These are phyloP conservation scores for Silene latifolia DNA, from an alignment of 148 eudicot species.

Conservation along the genomic window DNA sequence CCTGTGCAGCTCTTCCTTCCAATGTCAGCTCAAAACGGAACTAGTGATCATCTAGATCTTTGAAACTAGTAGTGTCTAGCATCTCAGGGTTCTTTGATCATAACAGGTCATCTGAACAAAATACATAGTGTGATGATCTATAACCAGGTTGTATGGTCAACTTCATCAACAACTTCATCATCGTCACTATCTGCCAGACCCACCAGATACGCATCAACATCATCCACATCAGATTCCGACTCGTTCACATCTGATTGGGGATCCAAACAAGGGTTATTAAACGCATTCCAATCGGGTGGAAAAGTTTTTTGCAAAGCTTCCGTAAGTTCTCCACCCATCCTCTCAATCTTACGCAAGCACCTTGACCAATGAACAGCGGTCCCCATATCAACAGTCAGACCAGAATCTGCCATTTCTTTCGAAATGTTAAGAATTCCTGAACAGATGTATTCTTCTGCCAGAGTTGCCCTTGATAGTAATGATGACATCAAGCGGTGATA, in stretches of 20 bases:
- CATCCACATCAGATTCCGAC: slow-evolving; percentile 29
- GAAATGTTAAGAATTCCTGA: slow-evolving; percentile 59
- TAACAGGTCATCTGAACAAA: neutral
- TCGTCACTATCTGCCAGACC: slow-evolving; percentile 30
- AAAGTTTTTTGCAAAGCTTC: slow-evolving; percentile 93
- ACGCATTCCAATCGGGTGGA: slow-evolving; percentile 90
- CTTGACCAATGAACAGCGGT: slow-evolving; percentile 98
- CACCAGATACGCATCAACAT: slow-evolving; percentile 29
- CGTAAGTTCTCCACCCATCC: slow-evolving; percentile 74
- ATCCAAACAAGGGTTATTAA: slow-evolving; percentile 25
- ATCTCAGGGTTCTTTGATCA: no score
- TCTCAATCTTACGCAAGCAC: slow-evolving; percentile 79
- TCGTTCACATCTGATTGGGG: slow-evolving; percentile 27
- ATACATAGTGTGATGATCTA: neutral
- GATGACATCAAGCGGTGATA: slow-evolving; percentile 94
- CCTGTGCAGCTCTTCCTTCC: no score
- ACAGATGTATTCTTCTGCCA: slow-evolving; percentile 81
- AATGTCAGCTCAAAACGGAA: no score
- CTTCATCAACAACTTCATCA: slow-evolving; percentile 29
- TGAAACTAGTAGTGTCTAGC: no score
- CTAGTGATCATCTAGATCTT: no score
- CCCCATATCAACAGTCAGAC: slow-evolving; percentile 83
- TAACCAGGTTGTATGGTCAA: slow-evolving; percentile 16
- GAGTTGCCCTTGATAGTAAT: slow-evolving; percentile 74
- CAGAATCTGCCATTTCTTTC: slow-evolving; percentile 70